These are phyloP conservation scores for Cryptococcus sp. DNA, from an alignment of 1,284 basidiomycete species.

Conservation along the genomic window DNA sequence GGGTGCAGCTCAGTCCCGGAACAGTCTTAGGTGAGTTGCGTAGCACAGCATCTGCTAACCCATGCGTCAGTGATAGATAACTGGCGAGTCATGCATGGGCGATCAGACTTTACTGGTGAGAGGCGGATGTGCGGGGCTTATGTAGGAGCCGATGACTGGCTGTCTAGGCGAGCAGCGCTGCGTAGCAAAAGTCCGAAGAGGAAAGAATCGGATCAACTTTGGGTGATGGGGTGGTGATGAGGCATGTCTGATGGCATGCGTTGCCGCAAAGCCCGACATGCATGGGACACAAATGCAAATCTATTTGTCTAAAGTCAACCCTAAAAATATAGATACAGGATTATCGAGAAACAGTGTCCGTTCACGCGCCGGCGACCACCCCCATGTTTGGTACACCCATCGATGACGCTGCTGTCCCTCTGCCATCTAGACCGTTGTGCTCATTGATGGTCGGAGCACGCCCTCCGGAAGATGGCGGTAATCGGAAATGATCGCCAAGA, in stretches of 20 bases:
- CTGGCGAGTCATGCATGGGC: slow-evolving; percentile 90
- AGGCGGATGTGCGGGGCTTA: slow-evolving; percentile 95
- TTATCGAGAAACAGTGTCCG: neutral
- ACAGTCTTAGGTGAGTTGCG: slow-evolving; percentile 72
- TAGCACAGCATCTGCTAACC: neutral
- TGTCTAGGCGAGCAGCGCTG: slow-evolving; percentile 71
- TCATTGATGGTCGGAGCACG: slow-evolving; percentile 13
- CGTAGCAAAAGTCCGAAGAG: slow-evolving; percentile 9
- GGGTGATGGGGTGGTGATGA: slow-evolving; percentile 30
- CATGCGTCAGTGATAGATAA: slow-evolving; percentile 78
- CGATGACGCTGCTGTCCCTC: neutral
- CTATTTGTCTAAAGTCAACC: slow-evolving; percentile 2
- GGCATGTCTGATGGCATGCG: neutral
- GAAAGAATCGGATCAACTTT: slow-evolving; percentile 15
- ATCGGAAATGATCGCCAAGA: slow-evolving; percentile 8
- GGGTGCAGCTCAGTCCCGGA: slow-evolving; percentile 83
- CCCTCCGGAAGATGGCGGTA: slow-evolving; percentile 8
- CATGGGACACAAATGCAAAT: neutral
- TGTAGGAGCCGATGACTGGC: slow-evolving; percentile 85
- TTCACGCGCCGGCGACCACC: slow-evolving; percentile 6
- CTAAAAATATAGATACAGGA: slow-evolving; percentile 1
- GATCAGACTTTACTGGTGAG: slow-evolving; percentile 82
- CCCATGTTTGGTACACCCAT: slow-evolving; percentile 9
- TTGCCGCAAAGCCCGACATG: neutral
- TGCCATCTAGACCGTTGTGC: neutral